Evolutionary conservation across 2,329 filamentous ascomycete genomes (phyloP), one percentile per base, ranked within the genome.

Genomic region (Cladophialophora exuberans): DNA sequence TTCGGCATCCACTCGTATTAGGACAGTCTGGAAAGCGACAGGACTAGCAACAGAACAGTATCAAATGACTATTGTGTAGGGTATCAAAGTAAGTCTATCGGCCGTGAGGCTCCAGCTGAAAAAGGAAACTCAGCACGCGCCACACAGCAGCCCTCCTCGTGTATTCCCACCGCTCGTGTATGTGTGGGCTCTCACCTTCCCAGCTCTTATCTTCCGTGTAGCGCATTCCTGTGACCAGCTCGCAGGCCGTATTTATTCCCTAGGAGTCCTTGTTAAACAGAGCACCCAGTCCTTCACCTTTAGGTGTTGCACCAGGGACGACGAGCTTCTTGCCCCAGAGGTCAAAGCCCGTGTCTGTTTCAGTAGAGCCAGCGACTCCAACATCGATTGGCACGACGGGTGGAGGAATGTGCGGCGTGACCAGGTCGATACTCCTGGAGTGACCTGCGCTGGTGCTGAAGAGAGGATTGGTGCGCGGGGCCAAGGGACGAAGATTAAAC

Each of bases 401-500:
- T 5, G 64, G 62, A 1, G 63, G 48, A 20, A 73, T 61, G 38
- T 73, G 72, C 20, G 73, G 73, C 11, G 74, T 68, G 10, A 75
- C 73, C 18, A 75, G 64, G 25, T 73, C 70, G 6, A 73, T 65
- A 9, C 72, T 69, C 23, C 62, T 62, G 17, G 26, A 44, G 22
- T 61, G 63, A 26, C 63, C 66, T 4, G 65, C 57, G 49, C 65
- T 64, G 43, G 64, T 64, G 31, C 52, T 67, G 59, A 71, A 74
- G 47, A 66, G 68, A 15, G 72, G 70, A 52, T 74, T 74, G 61
- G 71, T 70, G 6, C 73, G 69, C 3, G 73, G 71, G 10, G 71
- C 71, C 18, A 75, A 62, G 1, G 73, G 73, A 4, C 72, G 71
- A 47, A 67, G 61, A 28, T 70, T 67, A 56, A 62, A 64, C n/a